Percentiles rank a stretch among this genome's conserved stretches.
phyloP scores from a whole-genome alignment of 2,329 filamentous ascomycete genomes.

The Leptoxyphium fumago region DNA sequence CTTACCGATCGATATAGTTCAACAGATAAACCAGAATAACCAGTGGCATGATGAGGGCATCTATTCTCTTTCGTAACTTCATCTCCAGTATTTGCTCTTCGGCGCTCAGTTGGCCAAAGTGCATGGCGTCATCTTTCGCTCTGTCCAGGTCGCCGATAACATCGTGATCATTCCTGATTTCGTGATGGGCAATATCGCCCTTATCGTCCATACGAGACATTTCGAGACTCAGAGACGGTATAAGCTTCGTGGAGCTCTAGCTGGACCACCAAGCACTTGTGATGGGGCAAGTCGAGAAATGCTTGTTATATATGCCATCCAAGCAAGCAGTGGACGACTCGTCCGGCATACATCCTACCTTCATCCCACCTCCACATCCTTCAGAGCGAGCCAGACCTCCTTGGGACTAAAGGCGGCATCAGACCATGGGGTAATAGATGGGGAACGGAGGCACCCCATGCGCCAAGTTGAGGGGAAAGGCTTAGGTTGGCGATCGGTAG shows the following conservation, averaged over 20 bases:
- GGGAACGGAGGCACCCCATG: background rate
- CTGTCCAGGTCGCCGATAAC: constrained; percentile 6
- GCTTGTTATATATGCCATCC: no score
- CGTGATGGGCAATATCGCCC: constrained; percentile 10
- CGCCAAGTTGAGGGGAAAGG: background rate
- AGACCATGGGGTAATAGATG: background rate
- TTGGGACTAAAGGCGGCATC: background rate
- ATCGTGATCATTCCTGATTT: constrained; percentile 14
- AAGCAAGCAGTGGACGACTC: no score
- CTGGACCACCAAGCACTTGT: no score
- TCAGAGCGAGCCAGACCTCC: no score
- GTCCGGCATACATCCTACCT: no score
- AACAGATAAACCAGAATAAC: constrained; percentile 45
- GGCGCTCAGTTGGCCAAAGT: constrained; percentile 13
- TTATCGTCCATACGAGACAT: constrained; percentile 5
- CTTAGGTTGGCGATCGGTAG: no score
- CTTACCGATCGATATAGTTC: constrained; percentile 31
- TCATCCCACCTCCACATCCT: no score
- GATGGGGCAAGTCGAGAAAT: no score
- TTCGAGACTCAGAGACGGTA: background rate
- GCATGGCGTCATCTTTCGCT: constrained; percentile 10
- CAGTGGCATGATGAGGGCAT: constrained; percentile 52
- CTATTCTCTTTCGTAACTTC: constrained; percentile 54
- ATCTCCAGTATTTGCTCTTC: constrained; percentile 31
- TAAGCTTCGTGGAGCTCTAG: no score